These are phyloP conservation scores for Aethionema arabicum DNA, from an alignment of 345 rosid species.

Conservation along the genomic window DNA sequence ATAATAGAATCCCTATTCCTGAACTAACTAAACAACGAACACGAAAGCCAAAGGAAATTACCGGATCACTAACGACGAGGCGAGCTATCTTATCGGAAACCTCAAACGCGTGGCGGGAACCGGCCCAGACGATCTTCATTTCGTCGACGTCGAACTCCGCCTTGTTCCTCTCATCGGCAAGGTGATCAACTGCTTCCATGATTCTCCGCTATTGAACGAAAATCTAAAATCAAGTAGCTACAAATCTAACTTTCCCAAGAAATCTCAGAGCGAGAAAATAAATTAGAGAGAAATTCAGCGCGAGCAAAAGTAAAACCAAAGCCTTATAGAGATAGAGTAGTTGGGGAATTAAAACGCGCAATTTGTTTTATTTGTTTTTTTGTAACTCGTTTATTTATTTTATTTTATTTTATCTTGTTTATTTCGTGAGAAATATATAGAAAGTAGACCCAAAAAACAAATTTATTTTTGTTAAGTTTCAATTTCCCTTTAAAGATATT, in stretches of 20 bases:
- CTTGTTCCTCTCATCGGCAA: slow-evolving; percentile 71
- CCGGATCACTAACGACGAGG: slow-evolving; percentile 95
- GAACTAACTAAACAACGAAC: neutral
- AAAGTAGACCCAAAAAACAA: no score
- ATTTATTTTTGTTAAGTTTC: no score
- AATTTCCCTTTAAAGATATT: no score
- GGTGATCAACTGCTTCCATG: slow-evolving; percentile 62
- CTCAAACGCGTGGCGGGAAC: slow-evolving; percentile 76
- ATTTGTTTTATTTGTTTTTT: no score
- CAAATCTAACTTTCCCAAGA: neutral
- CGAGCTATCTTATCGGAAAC: slow-evolving; percentile 83
- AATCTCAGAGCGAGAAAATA: neutral
- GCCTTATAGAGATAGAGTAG: slow-evolving; percentile 11
- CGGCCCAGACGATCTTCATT: slow-evolving; percentile 97
- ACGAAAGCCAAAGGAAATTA: slow-evolving; percentile 17
- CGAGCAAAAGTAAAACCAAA: slow-evolving; percentile 3
- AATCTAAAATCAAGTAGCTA: neutral
- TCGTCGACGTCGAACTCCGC: slow-evolving; percentile 80
- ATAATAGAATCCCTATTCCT: no score
- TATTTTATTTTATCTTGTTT: no score
- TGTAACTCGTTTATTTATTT: no score
- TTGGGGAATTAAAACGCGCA: neutral
- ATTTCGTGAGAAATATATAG: no score
- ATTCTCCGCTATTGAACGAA: neutral
- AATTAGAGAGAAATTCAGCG: neutral